A percentile compares a stretch with the other conserved stretches of the same genome.
Evolutionary conservation across 495 filamentous ascomycete genomes (phyloP).

Genomic region (Pyrenula massariospora): DNA sequence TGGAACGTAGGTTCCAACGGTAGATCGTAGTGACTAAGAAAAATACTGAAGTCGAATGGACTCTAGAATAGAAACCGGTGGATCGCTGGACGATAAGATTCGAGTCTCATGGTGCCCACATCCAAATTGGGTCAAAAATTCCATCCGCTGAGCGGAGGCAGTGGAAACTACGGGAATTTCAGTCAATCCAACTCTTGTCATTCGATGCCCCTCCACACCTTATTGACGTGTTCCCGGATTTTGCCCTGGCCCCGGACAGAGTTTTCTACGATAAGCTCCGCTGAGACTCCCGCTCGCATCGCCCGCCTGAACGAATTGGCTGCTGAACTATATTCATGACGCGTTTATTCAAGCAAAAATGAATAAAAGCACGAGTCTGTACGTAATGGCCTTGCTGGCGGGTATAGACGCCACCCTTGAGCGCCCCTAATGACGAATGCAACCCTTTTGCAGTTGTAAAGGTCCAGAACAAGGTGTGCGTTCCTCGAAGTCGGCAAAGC

Average conservation of each 20-base stretch:
- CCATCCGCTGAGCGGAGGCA: conserved; percentile 6
- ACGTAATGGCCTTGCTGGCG: too few species aligned
- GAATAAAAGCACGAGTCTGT: not conserved
- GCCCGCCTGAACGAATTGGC: not conserved
- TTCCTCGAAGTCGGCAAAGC: not conserved
- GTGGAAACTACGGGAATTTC: not conserved
- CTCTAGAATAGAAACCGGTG: not conserved
- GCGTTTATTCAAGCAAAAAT: not conserved
- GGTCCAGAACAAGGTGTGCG: too few species aligned
- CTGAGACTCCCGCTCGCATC: too few species aligned
- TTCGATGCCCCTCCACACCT: conserved; percentile 6
- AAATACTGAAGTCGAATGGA: not conserved
- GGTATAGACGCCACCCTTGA: too few species aligned
- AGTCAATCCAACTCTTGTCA: conserved; percentile 1
- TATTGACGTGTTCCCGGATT: not conserved
- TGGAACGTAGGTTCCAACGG: not conserved
- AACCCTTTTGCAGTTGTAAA: too few species aligned
- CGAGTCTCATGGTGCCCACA: conserved; percentile 4
- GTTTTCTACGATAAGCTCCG: not conserved
- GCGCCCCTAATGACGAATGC: too few species aligned
- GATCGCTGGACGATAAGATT: not conserved
- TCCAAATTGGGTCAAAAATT: conserved; percentile 21
- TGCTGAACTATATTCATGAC: not conserved
- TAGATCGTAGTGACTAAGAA: not conserved
- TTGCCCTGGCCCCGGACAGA: too few species aligned